Percentiles rank a stretch among this genome's conserved stretches.
Evolutionary conservation across 2,329 filamentous ascomycete genomes (phyloP).

Genomic region (Alternaria solani): DNA sequence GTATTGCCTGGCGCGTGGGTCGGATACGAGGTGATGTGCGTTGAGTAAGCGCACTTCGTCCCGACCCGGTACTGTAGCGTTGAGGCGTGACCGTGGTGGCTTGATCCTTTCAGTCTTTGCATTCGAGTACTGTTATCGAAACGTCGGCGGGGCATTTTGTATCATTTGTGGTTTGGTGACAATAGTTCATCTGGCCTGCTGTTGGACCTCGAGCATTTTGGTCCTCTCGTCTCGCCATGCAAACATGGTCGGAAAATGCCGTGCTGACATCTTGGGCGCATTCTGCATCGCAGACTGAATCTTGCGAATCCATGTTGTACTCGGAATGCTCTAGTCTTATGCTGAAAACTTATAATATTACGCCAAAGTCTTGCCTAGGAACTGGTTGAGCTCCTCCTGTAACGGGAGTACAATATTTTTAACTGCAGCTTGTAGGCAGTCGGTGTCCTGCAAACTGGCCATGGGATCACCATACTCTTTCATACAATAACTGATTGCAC

Average conservation of each 20-base stretch:
- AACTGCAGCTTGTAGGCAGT: conserved; percentile 48
- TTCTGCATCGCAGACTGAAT: neutral
- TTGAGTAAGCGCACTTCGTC: conserved; percentile 29
- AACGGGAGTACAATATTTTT: conserved; percentile 49
- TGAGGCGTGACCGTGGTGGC: conserved; percentile 12
- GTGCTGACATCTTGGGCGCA: neutral
- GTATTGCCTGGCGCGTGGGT: conserved; percentile 34
- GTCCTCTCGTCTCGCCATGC: neutral
- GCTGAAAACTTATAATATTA: conserved; percentile 4
- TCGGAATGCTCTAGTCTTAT: neutral
- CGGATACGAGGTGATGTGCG: conserved; percentile 40
- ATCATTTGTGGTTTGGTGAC: neutral
- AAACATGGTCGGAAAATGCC: neutral
- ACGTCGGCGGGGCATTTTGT: neutral
- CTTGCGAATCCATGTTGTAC: neutral
- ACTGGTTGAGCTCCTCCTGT: conserved; percentile 49
- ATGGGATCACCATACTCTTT: conserved; percentile 46
- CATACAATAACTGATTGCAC: conserved; percentile 47
- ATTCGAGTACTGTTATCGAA: neutral
- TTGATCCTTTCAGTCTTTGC: neutral
- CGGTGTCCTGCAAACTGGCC: conserved; percentile 43
- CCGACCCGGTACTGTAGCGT: conserved; percentile 13
- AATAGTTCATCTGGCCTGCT: neutral
- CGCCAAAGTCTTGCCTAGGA: conserved; percentile 39
- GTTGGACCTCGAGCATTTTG: neutral